phyloP scores from a whole-genome alignment of 805 yeast species.

The Starmerella powellii region DNA sequence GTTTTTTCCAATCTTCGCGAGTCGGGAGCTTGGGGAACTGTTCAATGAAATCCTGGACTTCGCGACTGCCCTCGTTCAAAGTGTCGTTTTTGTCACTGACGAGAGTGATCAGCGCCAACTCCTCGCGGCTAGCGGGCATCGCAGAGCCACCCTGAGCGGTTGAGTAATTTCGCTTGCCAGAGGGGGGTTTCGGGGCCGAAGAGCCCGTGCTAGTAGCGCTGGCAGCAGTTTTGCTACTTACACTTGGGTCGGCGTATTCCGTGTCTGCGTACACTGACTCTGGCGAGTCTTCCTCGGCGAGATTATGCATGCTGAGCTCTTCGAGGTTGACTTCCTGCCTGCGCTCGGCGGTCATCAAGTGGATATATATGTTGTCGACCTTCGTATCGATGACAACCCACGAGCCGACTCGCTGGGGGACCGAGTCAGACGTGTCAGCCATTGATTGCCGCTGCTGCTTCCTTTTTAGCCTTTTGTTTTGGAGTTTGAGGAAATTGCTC shows the following conservation, averaged over 20 bases:
- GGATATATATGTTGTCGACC: constrained; percentile 52
- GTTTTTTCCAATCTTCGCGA: constrained; percentile 25
- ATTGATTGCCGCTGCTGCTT: constrained; percentile 40
- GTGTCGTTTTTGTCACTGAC: constrained; percentile 3
- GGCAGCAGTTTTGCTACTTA: background rate
- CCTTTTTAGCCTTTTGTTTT: constrained; percentile 40
- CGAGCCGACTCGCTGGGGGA: constrained; percentile 39
- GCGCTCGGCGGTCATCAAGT: constrained; percentile 59
- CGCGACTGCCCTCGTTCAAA: constrained; percentile 13
- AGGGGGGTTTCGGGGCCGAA: background rate
- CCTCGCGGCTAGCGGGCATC: constrained; percentile 8
- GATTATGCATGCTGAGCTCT: constrained; percentile 9
- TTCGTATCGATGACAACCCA: constrained; percentile 76
- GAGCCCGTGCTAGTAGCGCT: background rate
- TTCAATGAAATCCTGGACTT: constrained; percentile 20
- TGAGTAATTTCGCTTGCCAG: background rate
- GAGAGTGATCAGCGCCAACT: constrained; percentile 13
- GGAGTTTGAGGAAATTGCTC: constrained; percentile 40
- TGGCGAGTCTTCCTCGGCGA: background rate
- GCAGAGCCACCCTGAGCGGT: background rate
- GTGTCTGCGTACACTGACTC: background rate
- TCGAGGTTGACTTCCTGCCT: constrained; percentile 50
- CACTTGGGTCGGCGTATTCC: constrained; percentile 1
- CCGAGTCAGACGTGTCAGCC: constrained; percentile 14
- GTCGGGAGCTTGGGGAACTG: constrained; percentile 20